phyloP scores from a whole-genome alignment of 352 stramenopile species.

The Globisporangium spiculum region DNA sequence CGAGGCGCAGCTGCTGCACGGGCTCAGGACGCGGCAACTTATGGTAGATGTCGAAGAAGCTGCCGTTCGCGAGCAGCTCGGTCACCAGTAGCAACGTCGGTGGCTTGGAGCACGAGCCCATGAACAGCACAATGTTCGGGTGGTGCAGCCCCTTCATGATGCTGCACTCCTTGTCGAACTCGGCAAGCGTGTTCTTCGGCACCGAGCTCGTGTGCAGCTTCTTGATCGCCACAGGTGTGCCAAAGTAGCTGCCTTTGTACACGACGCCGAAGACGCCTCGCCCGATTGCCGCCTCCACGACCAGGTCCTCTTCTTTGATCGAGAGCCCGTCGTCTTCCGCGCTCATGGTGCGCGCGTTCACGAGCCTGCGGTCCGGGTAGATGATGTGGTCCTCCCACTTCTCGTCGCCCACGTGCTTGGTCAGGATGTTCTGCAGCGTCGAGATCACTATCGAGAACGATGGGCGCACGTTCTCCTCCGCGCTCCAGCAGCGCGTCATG shows the following conservation, averaged over 20 bases:
- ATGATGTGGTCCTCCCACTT: conserved; percentile 86
- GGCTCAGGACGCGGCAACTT: conserved; percentile 60
- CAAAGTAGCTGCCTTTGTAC: conserved; percentile 85
- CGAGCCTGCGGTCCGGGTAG: conserved; percentile 73
- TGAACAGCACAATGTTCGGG: conserved; percentile 98
- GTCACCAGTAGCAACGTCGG: conserved; percentile 95
- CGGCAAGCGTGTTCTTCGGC: conserved; percentile 75
- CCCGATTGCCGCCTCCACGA: conserved; percentile 67
- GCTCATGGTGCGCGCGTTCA: conserved; percentile 41
- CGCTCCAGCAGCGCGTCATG: conserved; percentile 80
- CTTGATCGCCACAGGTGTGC: conserved; percentile 80
- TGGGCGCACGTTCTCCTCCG: conserved; percentile 60
- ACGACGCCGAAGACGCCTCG: conserved; percentile 80
- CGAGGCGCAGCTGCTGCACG: conserved; percentile 56
- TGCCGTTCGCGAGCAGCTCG: conserved; percentile 86
- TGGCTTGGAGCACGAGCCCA: conserved; percentile 96
- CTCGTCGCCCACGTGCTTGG: conserved; percentile 66
- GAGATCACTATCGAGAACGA: conserved; percentile 84
- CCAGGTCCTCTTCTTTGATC: conserved; percentile 74
- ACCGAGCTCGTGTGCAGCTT: conserved; percentile 78
- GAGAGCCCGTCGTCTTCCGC: conserved; percentile 67
- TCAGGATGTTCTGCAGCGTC: conserved; percentile 60
- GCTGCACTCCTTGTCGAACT: conserved; percentile 83
- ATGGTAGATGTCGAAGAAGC: conserved; percentile 89
- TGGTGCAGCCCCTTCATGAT: conserved; percentile 93